Conservation (phyloP, 1,284 basidiomycete genomes). For the Veloboletus limbatus region DNA sequence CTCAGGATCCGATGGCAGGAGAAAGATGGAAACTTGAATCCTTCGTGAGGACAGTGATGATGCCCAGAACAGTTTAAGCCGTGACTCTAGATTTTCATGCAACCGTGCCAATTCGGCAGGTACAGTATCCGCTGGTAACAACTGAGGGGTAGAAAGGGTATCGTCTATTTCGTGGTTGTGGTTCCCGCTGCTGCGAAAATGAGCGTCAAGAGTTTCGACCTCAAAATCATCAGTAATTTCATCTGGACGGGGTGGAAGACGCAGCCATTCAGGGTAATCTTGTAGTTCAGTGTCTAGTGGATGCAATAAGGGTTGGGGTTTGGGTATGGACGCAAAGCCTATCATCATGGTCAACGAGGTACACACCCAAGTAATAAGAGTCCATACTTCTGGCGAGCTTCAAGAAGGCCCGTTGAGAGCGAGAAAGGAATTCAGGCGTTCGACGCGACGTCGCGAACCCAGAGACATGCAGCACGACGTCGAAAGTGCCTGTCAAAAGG, state of each 20-base stretch:
- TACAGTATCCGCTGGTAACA: constrained; percentile 14
- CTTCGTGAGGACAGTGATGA: constrained; percentile 59
- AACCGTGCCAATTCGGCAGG: constrained; percentile 48
- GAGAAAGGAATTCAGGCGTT: constrained; percentile 59
- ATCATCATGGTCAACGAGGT: constrained; percentile 5
- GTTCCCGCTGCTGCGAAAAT: constrained; percentile 24
- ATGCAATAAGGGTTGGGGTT: constrained; percentile 31
- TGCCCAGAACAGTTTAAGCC: constrained; percentile 78
- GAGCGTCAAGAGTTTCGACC: constrained; percentile 36
- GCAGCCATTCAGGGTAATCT: constrained; percentile 44
- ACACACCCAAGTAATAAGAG: neutral
- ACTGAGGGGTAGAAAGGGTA: constrained; percentile 12
- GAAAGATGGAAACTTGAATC: constrained; percentile 56
- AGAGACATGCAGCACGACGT: constrained; percentile 69
- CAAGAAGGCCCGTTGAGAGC: constrained; percentile 75
- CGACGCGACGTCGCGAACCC: constrained; percentile 70
- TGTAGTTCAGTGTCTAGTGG: constrained; percentile 29
- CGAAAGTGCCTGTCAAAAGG: constrained; percentile 48
- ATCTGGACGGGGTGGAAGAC: constrained; percentile 56
- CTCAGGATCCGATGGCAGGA: constrained; percentile 33
- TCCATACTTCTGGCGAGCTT: constrained; percentile 69
- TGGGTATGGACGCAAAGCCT: constrained; percentile 68
- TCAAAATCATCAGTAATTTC: constrained; percentile 63
- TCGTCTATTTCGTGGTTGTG: constrained; percentile 24
- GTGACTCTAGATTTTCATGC: constrained; percentile 70